Base-by-base conservation (phyloP, 371 early-diverging fungal genomes). In the Cokeromyces recurvatus region DNA sequence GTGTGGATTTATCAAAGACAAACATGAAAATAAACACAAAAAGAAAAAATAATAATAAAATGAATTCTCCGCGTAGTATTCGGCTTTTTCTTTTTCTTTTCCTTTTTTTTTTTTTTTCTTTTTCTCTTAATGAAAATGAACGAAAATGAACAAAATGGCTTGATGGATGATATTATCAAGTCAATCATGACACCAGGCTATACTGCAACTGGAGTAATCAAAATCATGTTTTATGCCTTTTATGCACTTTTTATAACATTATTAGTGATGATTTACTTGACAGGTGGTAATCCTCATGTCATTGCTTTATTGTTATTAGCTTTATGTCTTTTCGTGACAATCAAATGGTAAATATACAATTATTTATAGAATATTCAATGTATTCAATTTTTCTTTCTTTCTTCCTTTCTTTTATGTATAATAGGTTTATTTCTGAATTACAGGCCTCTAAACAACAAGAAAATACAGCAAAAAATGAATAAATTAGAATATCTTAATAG, bases 181-280 rank as follows among this genome's bases (percentile, higher is more conserved):
- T 81, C 81, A 0, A 66, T 84, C 38, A 74, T 84, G 71, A 77
- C 74, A 14, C 80, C 84, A 6, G 82, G 84, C 0, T 66, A 81
- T 54, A 84, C 77, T 17, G 67, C 76, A 20, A 56, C 39, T 0
- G 68, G 77, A 2, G 79, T 84, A 8, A 71, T 74, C 32, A 35
- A 46, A 24, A 57, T 79, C 32, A 79, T 84, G 77, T 75, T 71
- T 53, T 59, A 77, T 54, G 57, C 77, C 15, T 81, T 84, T 59
- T 74, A 71, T 48, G 71, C 71, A 11, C 55, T 84, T 20, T 79
- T 84, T 57, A 56, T 67, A 12, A 72, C 78, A 1, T 57, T 80
- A 12, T 34, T 59, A 14, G 43, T 43, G 1, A 58, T 81, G 59
- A 47, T 77, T 2, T 35, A 74, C 22, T 48, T 64, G 10, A 76